A percentile compares a stretch with the other conserved stretches of the same genome.
Conservation (phyloP, 2,329 filamentous ascomycete genomes). For the Alternaria brassicae region DNA sequence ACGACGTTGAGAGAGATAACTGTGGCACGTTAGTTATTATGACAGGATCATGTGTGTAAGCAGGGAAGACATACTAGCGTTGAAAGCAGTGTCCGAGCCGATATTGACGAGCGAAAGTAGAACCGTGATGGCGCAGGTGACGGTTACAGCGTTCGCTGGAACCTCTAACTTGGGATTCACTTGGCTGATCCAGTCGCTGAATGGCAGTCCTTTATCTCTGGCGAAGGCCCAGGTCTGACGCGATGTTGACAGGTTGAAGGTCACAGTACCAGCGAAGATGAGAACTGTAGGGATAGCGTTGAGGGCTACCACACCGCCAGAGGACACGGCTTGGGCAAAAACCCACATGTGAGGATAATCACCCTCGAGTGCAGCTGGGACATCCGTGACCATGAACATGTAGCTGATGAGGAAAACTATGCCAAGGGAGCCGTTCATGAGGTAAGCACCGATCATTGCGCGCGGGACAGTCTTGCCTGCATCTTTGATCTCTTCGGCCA, state of each 20-base stretch:
- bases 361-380: constrained; percentile 39
- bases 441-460: constrained; percentile 52
- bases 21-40: constrained; percentile 7
- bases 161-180: constrained; percentile 38
- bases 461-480: constrained; percentile 52
- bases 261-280: constrained; percentile 42
- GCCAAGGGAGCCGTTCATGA: constrained; percentile 50
- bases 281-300: constrained; percentile 42
- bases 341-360: constrained; percentile 48
- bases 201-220: constrained; percentile 45
- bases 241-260: constrained; percentile 41
- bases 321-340: constrained; percentile 36
- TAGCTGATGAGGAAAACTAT: constrained; percentile 45
- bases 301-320: constrained; percentile 39
- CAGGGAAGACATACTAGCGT: constrained; percentile 32
- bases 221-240: constrained; percentile 50
- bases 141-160: constrained; percentile 43
- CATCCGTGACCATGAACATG: constrained; percentile 45
- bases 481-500: constrained; percentile 55
- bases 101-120: constrained; percentile 46
- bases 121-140: constrained; percentile 40
- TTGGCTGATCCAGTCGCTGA: constrained; percentile 37
- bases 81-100: constrained; percentile 46
- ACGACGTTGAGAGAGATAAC: constrained; percentile 52
- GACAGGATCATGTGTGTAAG: not conserved